Conservation (phyloP, 2,329 filamentous ascomycete species). For the Colletotrichum sidae region DNA sequence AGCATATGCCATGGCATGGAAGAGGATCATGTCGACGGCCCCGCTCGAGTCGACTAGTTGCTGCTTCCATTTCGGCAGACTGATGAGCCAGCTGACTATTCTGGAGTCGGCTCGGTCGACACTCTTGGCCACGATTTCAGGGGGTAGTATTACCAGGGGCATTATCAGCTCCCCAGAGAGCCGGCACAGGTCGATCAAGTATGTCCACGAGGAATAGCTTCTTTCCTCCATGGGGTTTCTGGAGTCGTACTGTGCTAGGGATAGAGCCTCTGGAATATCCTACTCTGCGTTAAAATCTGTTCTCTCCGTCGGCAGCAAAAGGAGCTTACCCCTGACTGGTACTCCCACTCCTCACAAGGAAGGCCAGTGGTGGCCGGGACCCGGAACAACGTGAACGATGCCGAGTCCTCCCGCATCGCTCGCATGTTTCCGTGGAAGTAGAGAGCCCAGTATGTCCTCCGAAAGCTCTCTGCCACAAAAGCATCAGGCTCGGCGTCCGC, state of each 20-base stretch:
- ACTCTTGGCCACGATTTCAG: slow-evolving; percentile 41
- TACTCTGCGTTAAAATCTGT: slow-evolving; percentile 36
- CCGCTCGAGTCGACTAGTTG: slow-evolving; percentile 51
- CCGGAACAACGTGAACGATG: slow-evolving; percentile 43
- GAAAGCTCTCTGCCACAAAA: slow-evolving; percentile 53
- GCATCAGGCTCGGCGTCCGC: slow-evolving; percentile 47
- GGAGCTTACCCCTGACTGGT: slow-evolving; percentile 51
- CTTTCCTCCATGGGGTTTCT: slow-evolving; percentile 48
- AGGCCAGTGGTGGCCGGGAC: slow-evolving; percentile 49
- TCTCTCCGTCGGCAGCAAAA: background rate
- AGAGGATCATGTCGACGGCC: slow-evolving; percentile 51
- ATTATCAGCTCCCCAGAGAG: slow-evolving; percentile 48
- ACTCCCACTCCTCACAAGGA: slow-evolving; percentile 55
- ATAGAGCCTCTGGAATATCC: slow-evolving; percentile 48
- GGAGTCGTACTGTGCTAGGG: slow-evolving; percentile 49
- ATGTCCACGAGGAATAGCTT: slow-evolving; percentile 53
- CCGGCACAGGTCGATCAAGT: slow-evolving; percentile 51
- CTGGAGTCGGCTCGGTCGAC: slow-evolving; percentile 50
- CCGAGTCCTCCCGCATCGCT: slow-evolving; percentile 38
- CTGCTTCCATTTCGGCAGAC: slow-evolving; percentile 53
- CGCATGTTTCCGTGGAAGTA: slow-evolving; percentile 46
- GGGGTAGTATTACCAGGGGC: slow-evolving; percentile 41
- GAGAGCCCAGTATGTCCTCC: slow-evolving; percentile 55
- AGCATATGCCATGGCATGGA: slow-evolving; percentile 49
- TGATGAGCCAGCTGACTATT: slow-evolving; percentile 52